phyloP scores from a whole-genome alignment of 176 grass and related monocot genomes.

The Avena sativa region DNA sequence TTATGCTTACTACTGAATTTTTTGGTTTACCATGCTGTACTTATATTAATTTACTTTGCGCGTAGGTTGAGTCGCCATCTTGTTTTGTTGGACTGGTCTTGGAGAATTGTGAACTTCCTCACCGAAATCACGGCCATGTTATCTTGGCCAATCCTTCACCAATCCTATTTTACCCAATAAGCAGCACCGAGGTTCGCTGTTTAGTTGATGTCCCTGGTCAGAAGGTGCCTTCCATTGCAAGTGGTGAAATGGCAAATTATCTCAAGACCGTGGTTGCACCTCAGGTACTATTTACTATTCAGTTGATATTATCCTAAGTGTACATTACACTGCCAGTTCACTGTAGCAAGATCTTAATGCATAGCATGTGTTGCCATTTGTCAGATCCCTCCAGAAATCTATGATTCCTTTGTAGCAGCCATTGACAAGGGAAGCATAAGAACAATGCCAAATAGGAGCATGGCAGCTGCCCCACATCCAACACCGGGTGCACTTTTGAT shows the following conservation, averaged over 20 bases:
- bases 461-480: conserved; percentile 88
- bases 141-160: conserved; percentile 98
- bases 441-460: conserved; percentile 93
- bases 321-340: background rate
- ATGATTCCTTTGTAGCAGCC: conserved; percentile 73
- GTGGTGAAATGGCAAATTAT: conserved; percentile 94
- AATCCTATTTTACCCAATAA: conserved; percentile 97
- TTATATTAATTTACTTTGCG: conserved; percentile 37
- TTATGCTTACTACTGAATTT: conserved; percentile 20
- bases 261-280: conserved; percentile 91
- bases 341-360: conserved; percentile 25
- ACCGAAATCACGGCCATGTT: conserved; percentile 91
- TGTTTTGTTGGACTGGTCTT: conserved; percentile 95
- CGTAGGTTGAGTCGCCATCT: conserved; percentile 93
- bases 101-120: conserved; percentile 92
- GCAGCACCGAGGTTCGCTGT: conserved; percentile 92
- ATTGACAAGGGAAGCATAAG: conserved; percentile 96
- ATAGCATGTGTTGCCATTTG: conserved; percentile 9
- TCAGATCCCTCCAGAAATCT: conserved; percentile 77
- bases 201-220: conserved; percentile 96
- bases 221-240: conserved; percentile 94
- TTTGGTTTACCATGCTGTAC: background rate
- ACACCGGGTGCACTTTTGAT: conserved; percentile 94
- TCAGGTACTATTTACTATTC: conserved; percentile 59
- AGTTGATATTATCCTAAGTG: conserved; percentile 8